Evolutionary conservation across 2,329 filamentous ascomycete species (phyloP), one percentile per base, ranked within the genome.

Genomic region (Alternaria metachromatica): DNA sequence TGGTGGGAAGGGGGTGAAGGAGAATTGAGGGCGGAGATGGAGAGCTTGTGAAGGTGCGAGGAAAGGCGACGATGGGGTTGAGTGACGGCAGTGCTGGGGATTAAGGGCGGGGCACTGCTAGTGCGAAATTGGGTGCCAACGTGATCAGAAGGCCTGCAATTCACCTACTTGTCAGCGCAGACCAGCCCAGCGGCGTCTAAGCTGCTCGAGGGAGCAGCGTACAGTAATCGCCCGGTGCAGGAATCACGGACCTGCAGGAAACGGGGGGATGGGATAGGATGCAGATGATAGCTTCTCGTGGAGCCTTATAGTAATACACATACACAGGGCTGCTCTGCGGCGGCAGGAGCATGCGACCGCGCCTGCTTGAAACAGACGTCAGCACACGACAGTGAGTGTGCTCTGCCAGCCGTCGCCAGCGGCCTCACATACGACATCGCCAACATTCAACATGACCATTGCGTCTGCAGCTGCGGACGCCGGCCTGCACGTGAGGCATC

Each of bases 31-130:
- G 62, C 58, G 69, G 65, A 55, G 59, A 55, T 48, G 46, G 56
- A 54, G 66, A 71, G 67, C 61, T 64, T 59, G 55, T 54, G 49
- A 37, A 65, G 59, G 68, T 65, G 69, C 61, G 66, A 70, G 69
- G 71, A 63, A 68, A 63, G 69, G 58, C 55, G 68, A 65, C 61
- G 66, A 67, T 69, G 68, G 65, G 62, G 68, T 69, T 65, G 56
- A 61, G 68, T 69, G 69, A 70, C 65, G 69, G 68, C 60, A 69
- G 70, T 60, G 66, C 68, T 69, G 69, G 66, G 70, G 69, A 63
- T 63, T 55, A 60, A 69, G 69, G 68, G 68, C 66, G 68, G 68
- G 69, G 66, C 56, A 64, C 55, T 55, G 53, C 65, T 69, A 69
- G 63, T 66, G 63, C 61, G 58, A 64, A 63, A 60, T 63, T 60